Evolutionary conservation across 306 rosid genomes (phyloP).

Genomic region (Cyclanthera cordifolia): DNA sequence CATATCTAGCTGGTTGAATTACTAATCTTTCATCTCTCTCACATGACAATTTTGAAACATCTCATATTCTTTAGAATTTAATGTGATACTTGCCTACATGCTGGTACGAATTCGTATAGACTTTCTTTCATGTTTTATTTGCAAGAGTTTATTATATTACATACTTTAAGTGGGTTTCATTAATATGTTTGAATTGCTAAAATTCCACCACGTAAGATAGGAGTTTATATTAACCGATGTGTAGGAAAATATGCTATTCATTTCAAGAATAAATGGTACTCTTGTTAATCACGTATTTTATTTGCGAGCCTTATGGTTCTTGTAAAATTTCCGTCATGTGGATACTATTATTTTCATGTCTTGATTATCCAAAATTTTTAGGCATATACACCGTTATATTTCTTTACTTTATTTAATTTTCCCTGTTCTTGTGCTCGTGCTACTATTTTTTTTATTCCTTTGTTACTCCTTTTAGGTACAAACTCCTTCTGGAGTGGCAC

Average conservation of each 20-base stretch:
- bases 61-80: neutral
- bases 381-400: neutral
- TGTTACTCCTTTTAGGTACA: conserved; percentile 37
- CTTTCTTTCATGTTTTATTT: neutral
- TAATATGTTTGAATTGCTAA: neutral
- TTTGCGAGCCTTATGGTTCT: neutral
- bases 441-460: neutral
- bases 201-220: neutral
- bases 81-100: neutral
- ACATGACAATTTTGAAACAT: neutral
- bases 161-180: neutral
- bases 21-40: neutral
- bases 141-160: neutral
- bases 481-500: conserved; percentile 86
- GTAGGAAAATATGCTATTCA: neutral
- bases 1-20: neutral
- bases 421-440: neutral
- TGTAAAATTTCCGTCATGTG: neutral
- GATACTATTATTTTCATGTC: neutral
- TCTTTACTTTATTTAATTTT: neutral
- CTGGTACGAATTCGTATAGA: neutral
- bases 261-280: neutral
- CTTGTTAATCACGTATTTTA: neutral
- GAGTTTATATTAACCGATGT: neutral
- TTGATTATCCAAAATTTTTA: neutral